These are phyloP conservation scores for Wickerhamiella alocasiicola DNA, from an alignment of 805 yeast species.

Conservation along the genomic window DNA sequence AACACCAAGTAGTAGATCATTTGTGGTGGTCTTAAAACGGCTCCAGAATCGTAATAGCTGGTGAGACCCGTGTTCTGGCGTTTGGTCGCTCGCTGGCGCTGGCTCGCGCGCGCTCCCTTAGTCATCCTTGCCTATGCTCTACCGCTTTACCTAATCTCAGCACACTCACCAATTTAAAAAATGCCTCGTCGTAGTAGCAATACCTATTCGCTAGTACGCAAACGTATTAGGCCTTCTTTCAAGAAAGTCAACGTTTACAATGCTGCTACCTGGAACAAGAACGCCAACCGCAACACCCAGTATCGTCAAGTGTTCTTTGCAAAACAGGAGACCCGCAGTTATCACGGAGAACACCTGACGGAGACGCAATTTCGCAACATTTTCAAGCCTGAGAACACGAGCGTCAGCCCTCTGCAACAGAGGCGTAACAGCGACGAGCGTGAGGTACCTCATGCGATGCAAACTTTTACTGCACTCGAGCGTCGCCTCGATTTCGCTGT, in stretches of 20 bases:
- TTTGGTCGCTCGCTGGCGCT: neutral
- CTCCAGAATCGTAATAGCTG: no score
- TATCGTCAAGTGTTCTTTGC: slow-evolving; percentile 88
- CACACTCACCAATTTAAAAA: no score
- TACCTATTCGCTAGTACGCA: slow-evolving; percentile 28
- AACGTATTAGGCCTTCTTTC: slow-evolving; percentile 66
- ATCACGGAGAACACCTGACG: slow-evolving; percentile 88
- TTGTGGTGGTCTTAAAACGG: no score
- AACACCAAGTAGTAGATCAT: no score
- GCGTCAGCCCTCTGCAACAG: slow-evolving; percentile 81
- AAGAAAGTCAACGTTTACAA: slow-evolving; percentile 87
- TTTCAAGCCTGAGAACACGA: slow-evolving; percentile 57
- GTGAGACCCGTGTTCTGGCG: neutral
- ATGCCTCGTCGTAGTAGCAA: slow-evolving; percentile 25
- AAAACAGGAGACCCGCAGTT: slow-evolving; percentile 83
- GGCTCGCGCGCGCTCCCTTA: neutral
- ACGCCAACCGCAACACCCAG: slow-evolving; percentile 36
- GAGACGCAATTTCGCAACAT: slow-evolving; percentile 68
- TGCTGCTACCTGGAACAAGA: slow-evolving; percentile 54
- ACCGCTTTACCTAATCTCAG: slow-evolving; percentile 2
- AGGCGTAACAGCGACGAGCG: slow-evolving; percentile 30
- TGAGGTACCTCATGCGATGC: slow-evolving; percentile 70
- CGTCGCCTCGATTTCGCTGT: slow-evolving; percentile 81
- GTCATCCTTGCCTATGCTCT: neutral
- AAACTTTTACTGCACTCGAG: slow-evolving; percentile 80